Evolutionary conservation across 2,329 filamentous ascomycete species (phyloP), one percentile per base, ranked within the genome.

Genomic region (Boeremia lycopersici): DNA sequence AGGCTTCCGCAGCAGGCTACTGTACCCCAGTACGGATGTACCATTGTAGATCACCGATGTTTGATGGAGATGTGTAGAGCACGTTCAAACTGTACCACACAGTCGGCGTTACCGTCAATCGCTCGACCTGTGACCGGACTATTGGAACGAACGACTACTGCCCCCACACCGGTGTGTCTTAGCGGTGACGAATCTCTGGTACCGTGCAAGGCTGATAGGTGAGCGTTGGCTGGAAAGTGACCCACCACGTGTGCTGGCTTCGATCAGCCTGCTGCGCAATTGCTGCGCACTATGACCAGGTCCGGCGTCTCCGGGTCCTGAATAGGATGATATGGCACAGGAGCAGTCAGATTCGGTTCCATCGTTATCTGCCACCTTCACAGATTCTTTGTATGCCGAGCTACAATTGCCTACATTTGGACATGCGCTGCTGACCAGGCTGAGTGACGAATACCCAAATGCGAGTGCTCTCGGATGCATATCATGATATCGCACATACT

Each of bases 191-290:
- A 47, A 34, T 26, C 25, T 30, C 19, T 42, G 46, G 52, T 49
- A 41, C 41, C 31, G 30, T 35, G 40, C 30, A 50, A 47, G 52
- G 46, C 52, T 55, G 52, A 41, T 49, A 46, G 35, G 30, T 29
- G 25, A 49, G 12, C 30, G 28, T 12, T 40, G 11, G n/a, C 19
- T 8, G 11, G 17, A 41, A 47, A 44, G 40, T 26, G 35, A 28
- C 26, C 11, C 26, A 28, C 41, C 47, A 55, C 46, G 41, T 55
- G 46, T 46, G 41, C 11, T 31, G 35, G 41, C 36, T 33, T 23
- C 19, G 5, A 23, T 23, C 19, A 23, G 19, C n/a, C n/a, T 25
- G 35, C 31, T 35, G 36, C 35, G 41, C 26, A 29, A 19, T 15
- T n/a, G 23, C 25, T 35, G 29, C 23, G 36, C 35, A 38, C 44